phyloP scores from a whole-genome alignment of 768 basidiomycete species.

The Cubamyces lactineus region DNA sequence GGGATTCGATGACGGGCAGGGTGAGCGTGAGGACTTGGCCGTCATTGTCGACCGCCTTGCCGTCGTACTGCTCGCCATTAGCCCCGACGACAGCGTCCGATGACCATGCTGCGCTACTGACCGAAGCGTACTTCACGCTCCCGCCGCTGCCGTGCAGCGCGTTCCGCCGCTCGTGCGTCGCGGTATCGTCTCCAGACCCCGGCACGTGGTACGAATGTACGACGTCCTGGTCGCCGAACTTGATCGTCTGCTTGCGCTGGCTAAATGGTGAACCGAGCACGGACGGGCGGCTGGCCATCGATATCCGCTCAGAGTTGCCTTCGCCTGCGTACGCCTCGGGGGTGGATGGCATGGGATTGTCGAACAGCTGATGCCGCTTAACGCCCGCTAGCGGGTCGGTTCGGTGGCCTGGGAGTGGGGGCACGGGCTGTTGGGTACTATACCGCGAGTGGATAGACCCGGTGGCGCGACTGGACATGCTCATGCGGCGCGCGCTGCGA shows the following conservation, averaged over 20 bases:
- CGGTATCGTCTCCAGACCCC: constrained; percentile 32
- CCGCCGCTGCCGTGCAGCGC: constrained; percentile 23
- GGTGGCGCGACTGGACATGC: constrained; percentile 30
- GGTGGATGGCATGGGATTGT: constrained; percentile 72
- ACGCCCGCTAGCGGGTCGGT: constrained; percentile 52
- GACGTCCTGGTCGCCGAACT: constrained; percentile 73
- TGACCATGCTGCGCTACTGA: constrained; percentile 23
- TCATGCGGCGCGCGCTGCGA: constrained; percentile 45
- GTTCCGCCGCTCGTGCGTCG: constrained; percentile 33
- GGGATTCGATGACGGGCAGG: constrained; percentile 16
- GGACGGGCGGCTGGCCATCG: constrained; percentile 38
- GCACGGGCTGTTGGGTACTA: constrained; percentile 31
- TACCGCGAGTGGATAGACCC: constrained; percentile 30
- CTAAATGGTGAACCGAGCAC: constrained; percentile 30
- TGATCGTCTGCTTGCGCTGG: constrained; percentile 60
- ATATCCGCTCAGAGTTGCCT: constrained; percentile 46
- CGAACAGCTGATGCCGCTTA: constrained; percentile 84
- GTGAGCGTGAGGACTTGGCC: constrained; percentile 18
- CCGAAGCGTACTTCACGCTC: constrained; percentile 23
- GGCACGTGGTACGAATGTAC: constrained; percentile 69
- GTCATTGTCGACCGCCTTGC: constrained; percentile 7
- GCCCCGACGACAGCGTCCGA: constrained; percentile 23
- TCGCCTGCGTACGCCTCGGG: constrained; percentile 11
- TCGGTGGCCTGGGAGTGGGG: constrained; percentile 22
- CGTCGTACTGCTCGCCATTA: constrained; percentile 24